These are phyloP conservation scores for Ailanthus altissimus DNA, from an alignment of 345 rosid species.

Conservation along the genomic window DNA sequence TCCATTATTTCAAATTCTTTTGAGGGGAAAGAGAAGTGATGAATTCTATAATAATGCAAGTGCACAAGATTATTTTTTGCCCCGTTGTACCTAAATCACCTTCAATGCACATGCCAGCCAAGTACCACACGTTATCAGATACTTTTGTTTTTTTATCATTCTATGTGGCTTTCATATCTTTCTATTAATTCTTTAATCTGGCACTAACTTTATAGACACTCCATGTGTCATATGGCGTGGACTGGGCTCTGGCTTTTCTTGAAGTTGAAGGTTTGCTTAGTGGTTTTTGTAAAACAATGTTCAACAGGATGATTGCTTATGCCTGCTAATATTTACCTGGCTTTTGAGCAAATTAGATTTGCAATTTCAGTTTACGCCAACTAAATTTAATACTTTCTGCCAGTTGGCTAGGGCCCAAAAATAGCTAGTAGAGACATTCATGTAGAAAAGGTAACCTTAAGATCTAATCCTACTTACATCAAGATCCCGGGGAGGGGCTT, in stretches of 20 bases:
- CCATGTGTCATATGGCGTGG: background rate
- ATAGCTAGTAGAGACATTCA: background rate
- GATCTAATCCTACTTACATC: background rate
- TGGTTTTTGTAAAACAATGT: background rate
- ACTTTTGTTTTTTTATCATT: background rate
- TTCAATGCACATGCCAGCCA: constrained; percentile 26
- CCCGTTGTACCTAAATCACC: background rate
- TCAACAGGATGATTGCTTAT: background rate
- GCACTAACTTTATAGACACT: constrained; percentile 13
- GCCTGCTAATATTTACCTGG: background rate
- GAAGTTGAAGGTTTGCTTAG: constrained; percentile 14
- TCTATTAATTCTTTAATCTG: background rate
- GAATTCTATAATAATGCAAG: constrained; percentile 2
- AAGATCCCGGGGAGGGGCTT: too few relatives aligned
- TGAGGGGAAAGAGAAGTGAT: constrained; percentile 11
- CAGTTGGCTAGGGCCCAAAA: background rate
- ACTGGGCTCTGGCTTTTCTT: background rate
- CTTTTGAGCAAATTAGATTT: constrained; percentile 6
- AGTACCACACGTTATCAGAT: background rate
- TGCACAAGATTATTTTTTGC: constrained; percentile 13
- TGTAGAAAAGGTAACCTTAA: background rate
- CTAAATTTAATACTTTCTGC: constrained; percentile 3
- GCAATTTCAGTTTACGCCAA: background rate
- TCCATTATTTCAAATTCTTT: background rate
- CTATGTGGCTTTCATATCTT: constrained; percentile 9